phyloP scores from a whole-genome alignment of 345 rosid species.

The Murraya paniculata region DNA sequence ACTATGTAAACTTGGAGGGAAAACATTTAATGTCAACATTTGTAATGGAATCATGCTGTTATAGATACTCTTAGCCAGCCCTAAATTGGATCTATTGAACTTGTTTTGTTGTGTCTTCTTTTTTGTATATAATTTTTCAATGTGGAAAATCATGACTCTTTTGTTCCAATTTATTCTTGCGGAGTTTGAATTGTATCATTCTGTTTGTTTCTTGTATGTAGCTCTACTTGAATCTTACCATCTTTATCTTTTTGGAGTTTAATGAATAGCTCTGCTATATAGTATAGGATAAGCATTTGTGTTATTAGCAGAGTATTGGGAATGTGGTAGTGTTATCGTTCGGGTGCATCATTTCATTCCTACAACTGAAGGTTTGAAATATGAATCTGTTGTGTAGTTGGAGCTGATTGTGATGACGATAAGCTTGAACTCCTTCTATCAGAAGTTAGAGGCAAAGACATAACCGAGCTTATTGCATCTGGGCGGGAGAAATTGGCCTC shows the following conservation, averaged over 20 bases:
- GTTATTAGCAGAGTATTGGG: neutral
- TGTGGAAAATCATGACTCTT: too few relatives aligned
- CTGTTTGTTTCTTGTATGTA: neutral
- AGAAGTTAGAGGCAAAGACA: constrained; percentile 65
- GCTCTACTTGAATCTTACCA: neutral
- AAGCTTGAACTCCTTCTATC: constrained; percentile 59
- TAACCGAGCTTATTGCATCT: constrained; percentile 71
- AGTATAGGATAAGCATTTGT: neutral
- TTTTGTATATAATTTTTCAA: neutral
- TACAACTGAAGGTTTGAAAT: neutral
- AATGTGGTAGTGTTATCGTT: neutral
- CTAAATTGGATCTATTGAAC: neutral
- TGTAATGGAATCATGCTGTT: neutral
- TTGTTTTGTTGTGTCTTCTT: neutral
- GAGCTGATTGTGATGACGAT: constrained; percentile 61
- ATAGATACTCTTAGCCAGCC: neutral
- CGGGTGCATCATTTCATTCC: neutral
- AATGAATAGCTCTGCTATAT: neutral
- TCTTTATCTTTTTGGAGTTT: neutral
- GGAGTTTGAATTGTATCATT: neutral
- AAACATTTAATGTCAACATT: neutral
- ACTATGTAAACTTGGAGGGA: neutral
- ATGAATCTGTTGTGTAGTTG: constrained; percentile 41
- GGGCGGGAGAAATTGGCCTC: constrained; percentile 87
- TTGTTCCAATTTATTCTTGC: neutral